Base-by-base conservation (phyloP, 441 rosid species). In the Cnidoscolus chayamansa region DNA sequence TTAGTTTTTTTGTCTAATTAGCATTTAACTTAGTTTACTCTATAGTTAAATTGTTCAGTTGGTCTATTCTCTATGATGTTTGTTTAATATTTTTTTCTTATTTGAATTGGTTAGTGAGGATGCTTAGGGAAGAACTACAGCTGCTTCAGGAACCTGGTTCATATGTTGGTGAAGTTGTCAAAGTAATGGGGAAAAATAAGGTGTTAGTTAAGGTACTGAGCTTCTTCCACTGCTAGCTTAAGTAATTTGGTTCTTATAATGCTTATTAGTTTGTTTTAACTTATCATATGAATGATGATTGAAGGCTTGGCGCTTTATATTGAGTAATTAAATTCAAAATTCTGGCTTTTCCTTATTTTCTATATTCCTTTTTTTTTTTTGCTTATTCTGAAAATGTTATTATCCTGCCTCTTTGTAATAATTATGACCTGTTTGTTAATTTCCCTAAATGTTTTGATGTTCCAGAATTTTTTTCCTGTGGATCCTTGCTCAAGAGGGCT, bases 141-240 rank as follows among this genome's bases (percentile, higher is more conserved):
- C 89, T 94, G 82, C 94, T 94, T 75, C 99, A 94, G 74, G 99
- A 94, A 76, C 99, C 99, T 56, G 99, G 99, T 16, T 94, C 98
- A 58, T 94, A 94, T 84, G 99, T 94, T 74, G 99, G 99, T 37
- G 99, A 94, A 79, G 99, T 92, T 72, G 99, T 94, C 50, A 94
- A 94, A 86, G 94, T 90, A 10, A 94, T 94, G 99, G 99, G 99
- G 2, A 94, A 94, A 78, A 94, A 92, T 78, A 94, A 90, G 78
- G 99, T 94, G 78, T 79, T 92, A 53, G 98, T 94, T 70, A 94
- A 94, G 98, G 99, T 90, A 84, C 15, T n/a, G 64, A 9, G 20
- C 31, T 63, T 62, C 43, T 60, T 77, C 65, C 35, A 25, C 25
- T 40, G 17, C 12, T 59, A 59, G 2, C 17, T 0, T 11, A 47